Percentiles rank a stretch among this genome's conserved stretches.
Conservation (phyloP, 129 eudicot species). For the Saposhnikovia divaricata region DNA sequence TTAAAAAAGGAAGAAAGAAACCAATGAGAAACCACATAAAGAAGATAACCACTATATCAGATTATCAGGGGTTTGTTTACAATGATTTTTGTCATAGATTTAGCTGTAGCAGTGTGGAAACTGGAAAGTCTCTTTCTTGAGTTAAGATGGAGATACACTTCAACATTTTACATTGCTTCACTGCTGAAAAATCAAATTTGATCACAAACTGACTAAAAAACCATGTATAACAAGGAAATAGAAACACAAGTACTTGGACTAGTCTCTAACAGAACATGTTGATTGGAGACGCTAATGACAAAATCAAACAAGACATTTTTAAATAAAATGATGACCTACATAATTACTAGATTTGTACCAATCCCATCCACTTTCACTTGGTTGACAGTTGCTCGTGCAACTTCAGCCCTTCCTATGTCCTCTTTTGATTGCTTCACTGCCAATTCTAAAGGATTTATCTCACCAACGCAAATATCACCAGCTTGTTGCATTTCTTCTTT, state of each 20-base stretch:
- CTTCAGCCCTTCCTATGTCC: conserved; percentile 50
- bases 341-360: conserved; percentile 28
- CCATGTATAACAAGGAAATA: not conserved
- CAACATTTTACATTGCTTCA: not conserved
- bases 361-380: conserved; percentile 70
- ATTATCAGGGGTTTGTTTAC: not conserved
- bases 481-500: conserved; percentile 19
- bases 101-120: not conserved
- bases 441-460: conserved; percentile 40
- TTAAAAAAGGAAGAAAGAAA: not conserved
- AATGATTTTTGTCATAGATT: not conserved
- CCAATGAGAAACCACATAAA: not conserved
- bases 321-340: no score
- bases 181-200: not conserved
- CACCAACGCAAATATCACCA: conserved; percentile 50
- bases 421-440: conserved; percentile 40
- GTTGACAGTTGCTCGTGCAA: conserved; percentile 54
- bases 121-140: not conserved
- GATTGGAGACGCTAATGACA: not conserved
- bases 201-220: not conserved
- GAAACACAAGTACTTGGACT: not conserved
- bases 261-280: not conserved
- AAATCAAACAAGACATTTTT: no score
- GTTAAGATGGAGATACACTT: conserved; percentile 7
- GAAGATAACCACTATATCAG: not conserved